phyloP scores from a whole-genome alignment of 257 asterid genomes.

The Eucommia ulmoides region DNA sequence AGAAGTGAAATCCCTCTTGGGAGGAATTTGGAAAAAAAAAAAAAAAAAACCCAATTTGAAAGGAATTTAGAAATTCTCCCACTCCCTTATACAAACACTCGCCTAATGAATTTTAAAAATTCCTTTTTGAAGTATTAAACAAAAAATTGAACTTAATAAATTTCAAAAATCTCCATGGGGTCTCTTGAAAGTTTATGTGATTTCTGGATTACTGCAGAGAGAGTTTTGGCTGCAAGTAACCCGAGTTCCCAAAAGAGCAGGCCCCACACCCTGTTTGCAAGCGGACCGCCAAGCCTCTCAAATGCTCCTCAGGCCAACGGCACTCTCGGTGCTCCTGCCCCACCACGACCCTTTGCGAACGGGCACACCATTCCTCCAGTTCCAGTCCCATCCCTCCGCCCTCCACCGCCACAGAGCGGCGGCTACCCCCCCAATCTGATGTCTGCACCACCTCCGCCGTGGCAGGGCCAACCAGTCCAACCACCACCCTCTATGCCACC shows the following conservation, averaged over 20 bases:
- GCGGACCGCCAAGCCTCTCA: conserved; percentile 75
- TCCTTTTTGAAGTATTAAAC: too few relatives aligned
- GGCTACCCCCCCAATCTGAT: conserved; percentile 49
- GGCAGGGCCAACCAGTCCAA: conserved; percentile 75
- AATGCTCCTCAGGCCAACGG: conserved; percentile 47
- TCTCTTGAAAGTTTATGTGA: too few relatives aligned
- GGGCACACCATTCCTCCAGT: conserved; percentile 62
- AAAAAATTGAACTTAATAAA: too few relatives aligned
- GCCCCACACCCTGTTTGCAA: conserved; percentile 94
- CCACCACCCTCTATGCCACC: conserved; percentile 33
- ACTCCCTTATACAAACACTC: too few relatives aligned
- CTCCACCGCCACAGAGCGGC: conserved; percentile 48
- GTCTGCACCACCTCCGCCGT: conserved; percentile 44
- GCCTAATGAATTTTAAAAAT: too few relatives aligned
- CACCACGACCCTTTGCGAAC: conserved; percentile 67
- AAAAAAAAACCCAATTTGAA: too few relatives aligned
- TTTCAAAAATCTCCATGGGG: too few relatives aligned
- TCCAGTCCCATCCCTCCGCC: conserved; percentile 38
- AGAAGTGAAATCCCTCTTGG: too few relatives aligned
- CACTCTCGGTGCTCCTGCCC: conserved; percentile 29
- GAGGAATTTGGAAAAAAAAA: too few relatives aligned
- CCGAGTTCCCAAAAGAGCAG: conserved; percentile 64
- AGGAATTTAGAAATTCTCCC: too few relatives aligned
- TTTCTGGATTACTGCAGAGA: conserved; percentile 70
- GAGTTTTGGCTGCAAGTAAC: conserved; percentile 86